phyloP scores from a whole-genome alignment of 2,329 filamentous ascomycete genomes.

The Botrytis hyacinthi region DNA sequence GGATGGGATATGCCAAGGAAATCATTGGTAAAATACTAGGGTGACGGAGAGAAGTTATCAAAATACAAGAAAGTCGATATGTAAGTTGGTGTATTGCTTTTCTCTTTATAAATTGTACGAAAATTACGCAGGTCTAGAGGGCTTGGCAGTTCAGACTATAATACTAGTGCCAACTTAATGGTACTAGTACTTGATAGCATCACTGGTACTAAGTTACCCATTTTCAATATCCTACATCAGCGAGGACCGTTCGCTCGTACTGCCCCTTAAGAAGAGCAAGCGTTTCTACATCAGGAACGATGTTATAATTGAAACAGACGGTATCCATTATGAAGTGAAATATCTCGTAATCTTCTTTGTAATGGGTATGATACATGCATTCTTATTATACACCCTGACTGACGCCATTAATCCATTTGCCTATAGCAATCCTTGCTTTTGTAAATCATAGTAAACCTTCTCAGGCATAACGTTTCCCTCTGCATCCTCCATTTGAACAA shows the following conservation, averaged over 20 bases:
- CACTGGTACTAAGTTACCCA: neutral
- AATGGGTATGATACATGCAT: conserved; percentile 11
- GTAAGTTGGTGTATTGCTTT: neutral
- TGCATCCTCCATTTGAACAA: conserved; percentile 98
- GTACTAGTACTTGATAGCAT: neutral
- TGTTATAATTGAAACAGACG: neutral
- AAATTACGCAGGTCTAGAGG: neutral
- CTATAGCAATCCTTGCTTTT: conserved; percentile 82
- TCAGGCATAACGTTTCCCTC: conserved; percentile 99
- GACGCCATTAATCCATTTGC: conserved; percentile 3
- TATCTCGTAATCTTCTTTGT: neutral
- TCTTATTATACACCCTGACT: conserved; percentile 5
- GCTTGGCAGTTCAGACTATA: neutral
- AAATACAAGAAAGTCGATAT: neutral
- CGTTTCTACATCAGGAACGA: neutral
- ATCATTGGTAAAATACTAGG: neutral
- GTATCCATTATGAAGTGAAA: neutral
- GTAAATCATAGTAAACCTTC: conserved; percentile 94
- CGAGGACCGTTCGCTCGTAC: no score
- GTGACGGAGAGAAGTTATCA: neutral
- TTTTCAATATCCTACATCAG: neutral
- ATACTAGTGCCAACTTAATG: neutral
- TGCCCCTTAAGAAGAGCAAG: neutral
- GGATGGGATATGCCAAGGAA: neutral
- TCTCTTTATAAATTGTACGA: neutral